Base-by-base conservation (phyloP, 352 stramenopile genomes). In the Globisporangium uncinulatum region DNA sequence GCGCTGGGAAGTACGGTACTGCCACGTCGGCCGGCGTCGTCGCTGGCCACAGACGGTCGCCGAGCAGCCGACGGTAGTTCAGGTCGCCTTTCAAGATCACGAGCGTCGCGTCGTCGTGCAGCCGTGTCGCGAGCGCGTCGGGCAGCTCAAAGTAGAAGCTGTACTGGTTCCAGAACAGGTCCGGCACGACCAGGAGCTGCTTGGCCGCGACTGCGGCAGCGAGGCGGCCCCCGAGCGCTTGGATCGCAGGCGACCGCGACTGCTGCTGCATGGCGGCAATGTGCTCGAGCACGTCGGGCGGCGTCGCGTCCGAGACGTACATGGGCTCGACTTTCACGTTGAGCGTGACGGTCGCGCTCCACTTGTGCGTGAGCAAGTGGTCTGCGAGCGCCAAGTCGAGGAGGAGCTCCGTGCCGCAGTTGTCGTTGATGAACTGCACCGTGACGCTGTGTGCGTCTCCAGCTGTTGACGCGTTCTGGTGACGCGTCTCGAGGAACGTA, bases 41-140 rank as follows among this genome's bases (percentile, higher is more conserved):
- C 21, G 87, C 75, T 3, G 78, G 74, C 94, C 94, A 99, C 57
- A 91, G 65, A 31, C 92, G 79, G 66, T 99, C 97, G 6, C 94
- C 94, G 1, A 98, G 68, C n/a, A 99, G 61, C 7, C 95, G 86
- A 17, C 96, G 82, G 71, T 99, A 99, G 67, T 99, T 99, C 42
- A 97, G 88, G 67, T 99, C 96, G 19, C 96, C 96, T 71, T 99
- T 99, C 15, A 98, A 75, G 71, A 99, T 97, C 48, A 97, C 88
- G 24, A 99, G 75, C 46, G 90, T 69, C 20, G 74, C 69, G 7
- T 83, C 67, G 0, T 20, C 43, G 4, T 48, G 37, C 2, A 90
- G 32, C 3, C 63, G 65, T 15, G 50, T 59, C 9, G 61, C 56
- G 13, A 89, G 42, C 31, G 73, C 54, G 4, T 47, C 37, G 0